These are phyloP conservation scores for Schwanniomyces sp. DNA, from an alignment of 805 yeast species.

Conservation along the genomic window DNA sequence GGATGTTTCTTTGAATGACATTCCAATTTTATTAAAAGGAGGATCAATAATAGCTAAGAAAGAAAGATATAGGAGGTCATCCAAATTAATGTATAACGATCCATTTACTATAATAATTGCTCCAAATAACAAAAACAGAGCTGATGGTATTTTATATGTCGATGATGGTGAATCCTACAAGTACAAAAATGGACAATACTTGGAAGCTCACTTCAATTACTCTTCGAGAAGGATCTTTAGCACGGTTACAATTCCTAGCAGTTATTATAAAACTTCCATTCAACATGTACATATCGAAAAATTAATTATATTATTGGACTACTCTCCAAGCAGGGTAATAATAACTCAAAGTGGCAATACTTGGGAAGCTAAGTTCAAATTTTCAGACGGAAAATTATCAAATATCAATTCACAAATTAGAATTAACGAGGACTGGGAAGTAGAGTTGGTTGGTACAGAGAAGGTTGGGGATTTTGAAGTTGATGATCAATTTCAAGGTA, in stretches of 20 bases:
- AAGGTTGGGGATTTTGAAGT: not conserved
- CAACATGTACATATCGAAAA: constrained; percentile 52
- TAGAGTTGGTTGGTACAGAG: constrained; percentile 14
- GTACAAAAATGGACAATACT: constrained; percentile 50
- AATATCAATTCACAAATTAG: constrained; percentile 54
- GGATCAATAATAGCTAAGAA: constrained; percentile 71
- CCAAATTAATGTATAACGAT: constrained; percentile 71
- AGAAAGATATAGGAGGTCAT: constrained; percentile 76
- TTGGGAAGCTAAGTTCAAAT: constrained; percentile 29
- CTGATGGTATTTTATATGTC: constrained; percentile 62
- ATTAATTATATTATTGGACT: constrained; percentile 48
- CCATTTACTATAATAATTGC: constrained; percentile 78
- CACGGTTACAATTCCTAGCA: constrained; percentile 6
- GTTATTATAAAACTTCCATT: constrained; percentile 14
- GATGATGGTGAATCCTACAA: constrained; percentile 84
- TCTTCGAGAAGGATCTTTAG: constrained; percentile 26
- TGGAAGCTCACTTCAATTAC: constrained; percentile 42
- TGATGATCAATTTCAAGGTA: constrained; percentile 1
- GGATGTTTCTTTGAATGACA: constrained; percentile 51
- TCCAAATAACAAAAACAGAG: constrained; percentile 46
- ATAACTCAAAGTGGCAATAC: constrained; percentile 38
- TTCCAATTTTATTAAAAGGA: constrained; percentile 76
- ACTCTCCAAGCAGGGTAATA: constrained; percentile 13
- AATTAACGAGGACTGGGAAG: constrained; percentile 49
- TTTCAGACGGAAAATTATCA: constrained; percentile 13